Base-by-base conservation (phyloP, 1,139 yeast genomes). In the Williopsis jadinii region DNA sequence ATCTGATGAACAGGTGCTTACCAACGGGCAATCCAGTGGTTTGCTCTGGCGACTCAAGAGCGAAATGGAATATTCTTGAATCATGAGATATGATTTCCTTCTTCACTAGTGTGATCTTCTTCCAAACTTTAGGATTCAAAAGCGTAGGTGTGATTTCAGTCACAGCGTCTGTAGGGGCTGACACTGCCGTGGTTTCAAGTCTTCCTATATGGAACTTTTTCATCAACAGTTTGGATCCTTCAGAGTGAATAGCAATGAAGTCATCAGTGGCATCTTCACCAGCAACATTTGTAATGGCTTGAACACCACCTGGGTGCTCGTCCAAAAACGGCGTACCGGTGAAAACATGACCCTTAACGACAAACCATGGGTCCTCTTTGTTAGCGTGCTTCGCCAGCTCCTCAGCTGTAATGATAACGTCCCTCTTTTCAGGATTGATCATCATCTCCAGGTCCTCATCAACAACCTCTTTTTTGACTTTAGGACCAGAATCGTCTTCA, bases 251-350 rank as follows among this genome's bases (percentile, higher is more conserved):
- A 11, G 40, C 67, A 48, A 62, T 52, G 43, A 64, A 64, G 39
- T 64, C 68, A 13, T 75, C 80, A 1, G 83, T 76, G 2, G 81
- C 82, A 55, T 77, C 83, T 48, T 70, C 72, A 8, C 83, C 84
- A 6, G 80, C 80, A 47, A 72, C 77, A 52, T 71, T 74, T 6
- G 70, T 53, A 42, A 77, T 75, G 12, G 80, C 69, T 36, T 73
- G 71, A 30, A 63, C 67, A 6, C 84, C 84, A 27, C 84, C 84
- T 2, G 83, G 83, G 52, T 77, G 84, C 41, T 72, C 67, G 26
- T 62, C 56, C 47, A 76, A 62, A 51, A 75, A 77, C 10, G 65
- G 56, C 0, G 80, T 68, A 43, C 74, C 70, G 50, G 77, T 73
- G 47, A 38, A 38, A 11, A 38, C 40, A 38, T 38, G 40, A 9